Evolutionary conservation across 495 filamentous ascomycete genomes (phyloP).

Genomic region (Chaetomium fimeti): DNA sequence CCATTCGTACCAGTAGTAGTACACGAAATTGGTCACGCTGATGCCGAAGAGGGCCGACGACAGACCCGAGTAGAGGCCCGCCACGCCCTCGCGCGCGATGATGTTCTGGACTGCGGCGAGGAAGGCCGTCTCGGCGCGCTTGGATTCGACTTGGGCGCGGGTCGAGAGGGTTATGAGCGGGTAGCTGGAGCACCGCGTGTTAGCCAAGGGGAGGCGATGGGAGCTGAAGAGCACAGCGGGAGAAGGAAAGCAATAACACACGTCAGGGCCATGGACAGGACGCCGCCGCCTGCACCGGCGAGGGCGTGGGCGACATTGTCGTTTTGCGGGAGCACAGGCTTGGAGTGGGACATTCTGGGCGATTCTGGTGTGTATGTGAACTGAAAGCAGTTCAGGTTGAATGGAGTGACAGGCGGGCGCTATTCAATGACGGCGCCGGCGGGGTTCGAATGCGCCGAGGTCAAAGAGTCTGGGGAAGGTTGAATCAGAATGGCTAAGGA

Average conservation of each 20-base stretch:
- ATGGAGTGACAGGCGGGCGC: neutral
- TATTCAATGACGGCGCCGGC: slow-evolving; percentile 3
- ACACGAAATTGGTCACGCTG: slow-evolving; percentile 98
- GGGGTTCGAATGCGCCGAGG: neutral
- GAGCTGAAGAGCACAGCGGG: slow-evolving; percentile 11
- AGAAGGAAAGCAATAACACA: slow-evolving; percentile 43
- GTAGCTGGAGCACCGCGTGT: slow-evolving; percentile 52
- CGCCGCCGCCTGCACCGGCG: slow-evolving; percentile 83
- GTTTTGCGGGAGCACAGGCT: slow-evolving; percentile 62
- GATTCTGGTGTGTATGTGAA: slow-evolving; percentile 1
- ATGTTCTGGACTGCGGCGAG: slow-evolving; percentile 81
- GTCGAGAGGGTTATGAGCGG: slow-evolving; percentile 97
- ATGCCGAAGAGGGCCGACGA: slow-evolving; percentile 96
- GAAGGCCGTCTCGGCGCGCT: slow-evolving; percentile 78
- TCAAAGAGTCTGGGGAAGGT: neutral
- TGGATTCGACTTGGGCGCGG: slow-evolving; percentile 95
- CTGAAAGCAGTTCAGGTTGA: neutral
- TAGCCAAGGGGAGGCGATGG: neutral
- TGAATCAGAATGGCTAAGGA: neutral
- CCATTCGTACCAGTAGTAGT: slow-evolving; percentile 99
- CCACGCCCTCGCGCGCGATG: slow-evolving; percentile 82
- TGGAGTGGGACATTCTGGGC: slow-evolving; percentile 41
- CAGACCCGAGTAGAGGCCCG: slow-evolving; percentile 82
- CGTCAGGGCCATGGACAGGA: slow-evolving; percentile 94
- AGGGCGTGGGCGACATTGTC: slow-evolving; percentile 91